Base-by-base conservation (phyloP, 2,329 filamentous ascomycete species). In the Fusarium sublunatum region DNA sequence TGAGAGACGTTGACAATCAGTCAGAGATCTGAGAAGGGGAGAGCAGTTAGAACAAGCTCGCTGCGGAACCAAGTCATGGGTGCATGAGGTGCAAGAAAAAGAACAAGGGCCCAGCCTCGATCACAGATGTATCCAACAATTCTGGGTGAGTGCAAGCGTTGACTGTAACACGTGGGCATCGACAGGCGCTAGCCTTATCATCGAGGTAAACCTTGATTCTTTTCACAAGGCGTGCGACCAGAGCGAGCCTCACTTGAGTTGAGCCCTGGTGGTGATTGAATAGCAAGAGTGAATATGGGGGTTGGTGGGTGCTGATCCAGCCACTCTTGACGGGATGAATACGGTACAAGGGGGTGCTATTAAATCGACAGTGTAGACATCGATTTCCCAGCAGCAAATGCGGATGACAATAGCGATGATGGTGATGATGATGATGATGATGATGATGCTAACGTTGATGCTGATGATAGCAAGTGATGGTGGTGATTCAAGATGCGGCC, bases 231-330 rank as follows among this genome's bases (percentile, higher is more conserved):
- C 24, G 34, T 54, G 44, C 25, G n/a, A 9, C 9, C 13, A 42
- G 19, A 15, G 5, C 22, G 42, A 26, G 13, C 35, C 61, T 65
- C 61, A 63, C 61, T 65, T 50, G 61, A 63, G 43, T 28, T 39
- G 61, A 63, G 43, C 28, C 35, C 45, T 56, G 45, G 44, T 48
- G 29, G 51, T 40, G 45, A 35, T 45, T 41, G 51, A 44, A 55
- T 29, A 40, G 26, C 50, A 45, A 47, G 28, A 35, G 61, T 64
- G 58, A 55, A 45, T 24, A 22, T 24, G 32, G 31, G 41, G 47
- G 50, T 28, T 42, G 26, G 42, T 40, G 31, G 59, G 51, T 36
- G 36, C 64, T 71, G 70, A 73, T 66, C 72, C 70, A 69, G 59
- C 61, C 51, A 55, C 60, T 64, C 52, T 53, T 53, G 44, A 53